Conservation (phyloP, 768 basidiomycete species). For the Mycena vulgaris region DNA sequence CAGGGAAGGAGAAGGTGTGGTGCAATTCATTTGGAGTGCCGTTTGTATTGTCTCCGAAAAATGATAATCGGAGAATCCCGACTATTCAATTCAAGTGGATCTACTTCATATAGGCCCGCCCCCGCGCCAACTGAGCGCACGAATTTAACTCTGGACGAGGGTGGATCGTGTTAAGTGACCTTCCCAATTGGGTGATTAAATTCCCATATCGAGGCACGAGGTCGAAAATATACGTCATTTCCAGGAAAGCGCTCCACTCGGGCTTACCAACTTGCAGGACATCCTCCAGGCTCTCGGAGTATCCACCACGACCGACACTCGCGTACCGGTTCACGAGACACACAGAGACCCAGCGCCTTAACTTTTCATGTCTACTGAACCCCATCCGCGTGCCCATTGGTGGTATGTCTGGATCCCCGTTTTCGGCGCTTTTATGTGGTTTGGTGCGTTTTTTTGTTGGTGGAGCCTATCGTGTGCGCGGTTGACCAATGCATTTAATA, state of each 20-base stretch:
- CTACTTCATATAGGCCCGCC: no score
- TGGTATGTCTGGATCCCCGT: constrained; percentile 77
- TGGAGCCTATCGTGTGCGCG: neutral
- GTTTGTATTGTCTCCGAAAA: no score
- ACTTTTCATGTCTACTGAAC: constrained; percentile 38
- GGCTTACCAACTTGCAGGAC: neutral
- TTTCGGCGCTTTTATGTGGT: constrained; percentile 76
- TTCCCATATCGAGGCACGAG: constrained; percentile 5
- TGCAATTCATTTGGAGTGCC: no score
- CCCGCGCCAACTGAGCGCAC: no score
- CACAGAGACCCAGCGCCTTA: neutral
- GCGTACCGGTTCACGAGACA: neutral
- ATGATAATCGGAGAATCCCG: no score
- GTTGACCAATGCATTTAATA: constrained; percentile 37
- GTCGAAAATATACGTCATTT: constrained; percentile 2
- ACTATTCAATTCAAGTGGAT: no score
- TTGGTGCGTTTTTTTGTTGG: constrained; percentile 54
- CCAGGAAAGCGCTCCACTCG: neutral
- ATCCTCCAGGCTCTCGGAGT: neutral
- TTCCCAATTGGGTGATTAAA: constrained; percentile 7
- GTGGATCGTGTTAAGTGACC: no score
- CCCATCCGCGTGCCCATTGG: constrained; percentile 64
- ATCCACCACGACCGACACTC: constrained; percentile 3
- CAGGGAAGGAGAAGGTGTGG: no score
- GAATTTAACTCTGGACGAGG: no score